Evolutionary conservation across 495 filamentous ascomycete species (phyloP).

Genomic region (Achaetomiella virescens): DNA sequence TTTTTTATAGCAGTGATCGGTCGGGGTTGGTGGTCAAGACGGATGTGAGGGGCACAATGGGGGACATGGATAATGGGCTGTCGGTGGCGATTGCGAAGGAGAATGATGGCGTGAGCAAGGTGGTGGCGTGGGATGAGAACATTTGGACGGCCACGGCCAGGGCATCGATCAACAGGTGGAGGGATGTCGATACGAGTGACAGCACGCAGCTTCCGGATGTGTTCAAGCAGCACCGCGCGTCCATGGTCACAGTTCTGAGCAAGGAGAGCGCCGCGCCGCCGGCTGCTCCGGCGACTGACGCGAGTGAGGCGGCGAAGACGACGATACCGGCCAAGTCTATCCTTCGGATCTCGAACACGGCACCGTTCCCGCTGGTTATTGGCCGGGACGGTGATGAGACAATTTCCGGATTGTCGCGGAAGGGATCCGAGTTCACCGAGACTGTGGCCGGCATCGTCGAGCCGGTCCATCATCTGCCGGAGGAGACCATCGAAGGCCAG

Average conservation of each 20-base stretch:
- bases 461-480: constrained; percentile 67
- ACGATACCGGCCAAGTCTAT: constrained; percentile 72
- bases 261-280: constrained; percentile 20
- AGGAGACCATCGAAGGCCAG: constrained; percentile 88
- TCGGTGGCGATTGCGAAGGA: constrained; percentile 87
- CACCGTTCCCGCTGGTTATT: constrained; percentile 55
- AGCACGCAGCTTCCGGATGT: constrained; percentile 47
- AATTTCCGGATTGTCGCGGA: constrained; percentile 41
- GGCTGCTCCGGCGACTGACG: constrained; percentile 7
- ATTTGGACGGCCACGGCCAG: constrained; percentile 93
- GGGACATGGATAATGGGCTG: constrained; percentile 82
- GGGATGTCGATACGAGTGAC: constrained; percentile 69
- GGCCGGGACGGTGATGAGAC: constrained; percentile 38
- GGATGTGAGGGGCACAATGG: constrained; percentile 63
- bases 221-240: constrained; percentile 50
- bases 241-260: constrained; percentile 37
- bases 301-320: constrained; percentile 41
- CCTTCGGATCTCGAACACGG: constrained; percentile 75
- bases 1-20: constrained; percentile 92
- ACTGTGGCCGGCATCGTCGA: constrained; percentile 49
- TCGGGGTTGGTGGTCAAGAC: constrained; percentile 92
- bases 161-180: constrained; percentile 94
- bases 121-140: constrained; percentile 70
- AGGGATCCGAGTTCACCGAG: constrained; percentile 59
- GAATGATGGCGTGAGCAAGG: constrained; percentile 79